Percentiles rank a stretch among this genome's conserved stretches.
Conservation (phyloP, 2,329 filamentous ascomycete genomes). For the Pseudogymnoascus sp. region DNA sequence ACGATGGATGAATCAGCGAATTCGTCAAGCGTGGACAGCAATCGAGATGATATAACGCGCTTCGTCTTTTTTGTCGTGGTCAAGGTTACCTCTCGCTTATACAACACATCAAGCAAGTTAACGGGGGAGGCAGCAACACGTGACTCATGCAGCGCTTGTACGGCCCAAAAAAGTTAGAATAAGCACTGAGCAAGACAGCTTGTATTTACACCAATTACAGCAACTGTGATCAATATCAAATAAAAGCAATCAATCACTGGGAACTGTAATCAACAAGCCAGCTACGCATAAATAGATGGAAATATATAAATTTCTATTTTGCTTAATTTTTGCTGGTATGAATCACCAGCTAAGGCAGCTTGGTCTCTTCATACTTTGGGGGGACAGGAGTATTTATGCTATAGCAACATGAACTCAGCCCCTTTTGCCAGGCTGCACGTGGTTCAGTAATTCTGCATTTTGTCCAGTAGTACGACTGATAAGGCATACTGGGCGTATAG, state of each 20-base stretch:
- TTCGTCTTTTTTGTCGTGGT: slow-evolving; percentile 9
- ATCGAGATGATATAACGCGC: slow-evolving; percentile 7
- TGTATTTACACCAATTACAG: neutral
- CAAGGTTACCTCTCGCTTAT: slow-evolving; percentile 9
- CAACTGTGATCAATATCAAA: neutral
- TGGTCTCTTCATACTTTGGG: neutral
- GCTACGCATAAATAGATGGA: neutral
- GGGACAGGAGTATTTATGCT: slow-evolving; percentile 1
- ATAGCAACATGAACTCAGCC: neutral
- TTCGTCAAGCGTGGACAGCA: slow-evolving; percentile 6
- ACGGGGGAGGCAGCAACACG: neutral
- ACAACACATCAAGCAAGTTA: slow-evolving; percentile 2
- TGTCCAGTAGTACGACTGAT: neutral
- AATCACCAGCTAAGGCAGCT: neutral
- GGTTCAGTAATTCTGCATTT: neutral
- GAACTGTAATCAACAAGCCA: neutral
- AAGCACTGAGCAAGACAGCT: neutral
- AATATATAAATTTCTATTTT: neutral
- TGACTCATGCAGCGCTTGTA: neutral
- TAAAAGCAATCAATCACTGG: neutral
- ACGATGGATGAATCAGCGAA: slow-evolving; percentile 7
- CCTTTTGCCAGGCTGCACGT: neutral
- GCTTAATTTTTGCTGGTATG: neutral
- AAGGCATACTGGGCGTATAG: neutral
- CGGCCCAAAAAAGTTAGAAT: neutral